Conservation (phyloP, 2,329 filamentous ascomycete genomes). For the Aspergillus uvarum region DNA sequence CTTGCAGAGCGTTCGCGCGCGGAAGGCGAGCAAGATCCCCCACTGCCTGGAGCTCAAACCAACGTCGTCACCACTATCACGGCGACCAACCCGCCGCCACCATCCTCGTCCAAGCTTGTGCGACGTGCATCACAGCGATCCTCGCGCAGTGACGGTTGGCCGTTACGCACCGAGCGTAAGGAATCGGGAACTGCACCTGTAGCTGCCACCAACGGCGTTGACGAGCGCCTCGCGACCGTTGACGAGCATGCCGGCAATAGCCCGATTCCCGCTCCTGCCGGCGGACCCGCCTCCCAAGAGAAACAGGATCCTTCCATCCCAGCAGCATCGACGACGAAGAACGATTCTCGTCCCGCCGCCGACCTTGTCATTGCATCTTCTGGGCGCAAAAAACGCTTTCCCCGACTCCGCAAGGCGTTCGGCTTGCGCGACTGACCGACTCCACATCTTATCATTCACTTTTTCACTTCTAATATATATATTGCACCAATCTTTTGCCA, state of each 20-base stretch:
- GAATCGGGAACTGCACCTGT: neutral
- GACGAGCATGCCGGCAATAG: conserved; percentile 17
- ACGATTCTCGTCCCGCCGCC: conserved; percentile 14
- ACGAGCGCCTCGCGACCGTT: conserved; percentile 13
- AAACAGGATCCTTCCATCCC: neutral
- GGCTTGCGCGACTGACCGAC: conserved; percentile 31
- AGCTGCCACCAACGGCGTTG: neutral
- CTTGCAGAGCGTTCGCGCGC: conserved; percentile 15
- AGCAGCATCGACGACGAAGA: neutral
- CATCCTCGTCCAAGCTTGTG: conserved; percentile 28
- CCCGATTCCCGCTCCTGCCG: neutral
- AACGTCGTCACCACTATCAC: conserved; percentile 24
- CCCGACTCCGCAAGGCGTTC: conserved; percentile 46
- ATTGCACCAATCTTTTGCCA: conserved; percentile 2
- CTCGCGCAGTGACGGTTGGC: conserved; percentile 26
- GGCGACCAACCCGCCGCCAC: conserved; percentile 15
- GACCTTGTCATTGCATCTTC: conserved; percentile 36
- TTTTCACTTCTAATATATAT: conserved; percentile 3
- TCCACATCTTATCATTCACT: neutral
- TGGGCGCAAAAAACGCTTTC: conserved; percentile 49
- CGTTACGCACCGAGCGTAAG: conserved; percentile 20
- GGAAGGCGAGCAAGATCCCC: conserved; percentile 25
- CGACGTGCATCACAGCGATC: conserved; percentile 29
- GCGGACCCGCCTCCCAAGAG: neutral
- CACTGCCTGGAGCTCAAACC: conserved; percentile 11